Evolutionary conservation across 2,329 filamentous ascomycete species (phyloP), one percentile per base, ranked within the genome.

Genomic region (Ophiostoma tasmaniense): DNA sequence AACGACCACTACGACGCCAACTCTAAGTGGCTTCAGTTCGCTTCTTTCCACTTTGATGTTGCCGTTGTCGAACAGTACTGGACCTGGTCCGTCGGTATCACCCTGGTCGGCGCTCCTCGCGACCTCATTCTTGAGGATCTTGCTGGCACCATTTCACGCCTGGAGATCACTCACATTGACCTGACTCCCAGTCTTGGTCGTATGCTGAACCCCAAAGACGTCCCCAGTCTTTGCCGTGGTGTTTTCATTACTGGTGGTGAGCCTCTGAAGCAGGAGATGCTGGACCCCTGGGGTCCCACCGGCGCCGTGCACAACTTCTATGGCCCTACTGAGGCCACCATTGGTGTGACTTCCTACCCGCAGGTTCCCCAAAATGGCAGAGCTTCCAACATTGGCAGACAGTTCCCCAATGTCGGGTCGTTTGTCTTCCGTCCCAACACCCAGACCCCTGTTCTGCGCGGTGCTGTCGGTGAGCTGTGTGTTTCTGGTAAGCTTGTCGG

Each of bases 161-260:
- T 96, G 3, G 79, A 82, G 10, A 94, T 97, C 71, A 97, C 93
- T 0, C 93, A 97, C 75, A 92, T 97, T 68, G 93, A 97, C 77
- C 81, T 97, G 2, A 97, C 93, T 0, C 94, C 93, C 0, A 96
- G 92, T 76, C 81, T 97, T 20, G 93, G 93, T 2, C 85, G 90
- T 6, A 81, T 96, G 11, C 79, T 95, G 0, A 88, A 89, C 70
- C 94, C 93, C 0, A 84, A 91, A 39, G 90, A 96, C 61, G 91
- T 94, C 0, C 93, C 93, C 1, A 89, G 84, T 35, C 81, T 97
- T 1, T 92, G 90, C 72, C 85, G 84, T 64, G 93, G 94, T 2
- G 90, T 97, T 0, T 97, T 97, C 76, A 97, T 97, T 73, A 97
- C 93, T 0, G 93, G 94, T 8, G 93, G 93, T 2, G 93, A 97